These are phyloP conservation scores for Lachnellula arida DNA, from an alignment of 2,329 filamentous ascomycete species.

Conservation along the genomic window DNA sequence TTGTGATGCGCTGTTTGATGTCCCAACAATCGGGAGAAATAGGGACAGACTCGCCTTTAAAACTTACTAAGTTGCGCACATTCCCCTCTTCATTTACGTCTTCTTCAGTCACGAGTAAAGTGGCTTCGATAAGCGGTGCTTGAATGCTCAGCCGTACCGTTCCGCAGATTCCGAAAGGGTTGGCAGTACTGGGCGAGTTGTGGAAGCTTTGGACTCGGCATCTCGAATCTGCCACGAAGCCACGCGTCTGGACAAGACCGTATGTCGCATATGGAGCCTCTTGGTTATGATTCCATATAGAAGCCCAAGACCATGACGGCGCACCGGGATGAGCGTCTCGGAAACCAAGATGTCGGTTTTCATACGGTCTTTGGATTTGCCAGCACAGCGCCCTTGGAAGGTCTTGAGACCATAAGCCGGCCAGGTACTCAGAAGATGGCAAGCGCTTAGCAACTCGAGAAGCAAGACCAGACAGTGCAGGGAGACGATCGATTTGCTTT, in stretches of 20 bases:
- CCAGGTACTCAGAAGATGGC: not conserved
- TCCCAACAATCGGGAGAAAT: not conserved
- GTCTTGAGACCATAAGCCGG: slow-evolving; percentile 1
- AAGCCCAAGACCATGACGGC: slow-evolving; percentile 2
- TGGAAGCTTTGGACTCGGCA: not conserved
- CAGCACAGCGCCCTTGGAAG: slow-evolving; percentile 1
- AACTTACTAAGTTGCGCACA: not conserved
- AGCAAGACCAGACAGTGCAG: not conserved
- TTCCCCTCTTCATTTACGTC: not conserved
- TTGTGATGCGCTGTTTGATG: not conserved
- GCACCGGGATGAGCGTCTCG: not conserved
- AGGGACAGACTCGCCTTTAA: not conserved
- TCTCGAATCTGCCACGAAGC: not conserved
- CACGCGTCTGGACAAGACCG: not conserved
- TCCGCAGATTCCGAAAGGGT: not conserved
- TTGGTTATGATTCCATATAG: not conserved
- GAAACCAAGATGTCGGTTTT: not conserved
- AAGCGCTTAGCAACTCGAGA: not conserved
- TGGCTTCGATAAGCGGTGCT: not conserved
- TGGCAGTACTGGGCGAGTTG: not conserved
- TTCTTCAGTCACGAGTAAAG: not conserved
- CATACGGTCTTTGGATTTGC: not conserved
- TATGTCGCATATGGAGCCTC: not conserved
- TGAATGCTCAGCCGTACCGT: not conserved
- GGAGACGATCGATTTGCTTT: slow-evolving; percentile 1